A percentile compares a stretch with the other conserved stretches of the same genome.
These are phyloP conservation scores for Meira miltonrushii DNA, from an alignment of 1,284 basidiomycete species.

Conservation along the genomic window DNA sequence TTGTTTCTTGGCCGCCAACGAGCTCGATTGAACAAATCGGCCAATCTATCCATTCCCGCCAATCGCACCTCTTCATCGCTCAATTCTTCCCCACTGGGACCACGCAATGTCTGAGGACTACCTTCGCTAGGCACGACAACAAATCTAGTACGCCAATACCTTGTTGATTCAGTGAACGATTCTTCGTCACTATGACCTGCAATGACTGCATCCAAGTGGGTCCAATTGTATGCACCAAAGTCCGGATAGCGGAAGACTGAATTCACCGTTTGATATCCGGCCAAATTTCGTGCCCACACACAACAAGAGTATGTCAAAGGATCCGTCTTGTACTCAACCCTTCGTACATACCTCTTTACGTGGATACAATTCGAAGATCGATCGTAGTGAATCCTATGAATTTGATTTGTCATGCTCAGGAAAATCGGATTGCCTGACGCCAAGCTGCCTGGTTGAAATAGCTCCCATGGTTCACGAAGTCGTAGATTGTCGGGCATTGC, in stretches of 20 bases:
- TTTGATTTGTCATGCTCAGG: constrained; percentile 89
- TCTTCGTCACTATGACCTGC: constrained; percentile 48
- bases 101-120: constrained; percentile 59
- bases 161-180: constrained; percentile 42
- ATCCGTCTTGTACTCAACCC: constrained; percentile 61
- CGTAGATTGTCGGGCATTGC: not conserved
- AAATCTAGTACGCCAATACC: constrained; percentile 91
- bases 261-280: constrained; percentile 73
- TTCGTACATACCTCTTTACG: constrained; percentile 77
- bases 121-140: constrained; percentile 80
- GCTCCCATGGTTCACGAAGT: constrained; percentile 44
- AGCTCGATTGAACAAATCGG: constrained; percentile 65
- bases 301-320: constrained; percentile 77
- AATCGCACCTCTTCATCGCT: constrained; percentile 82
- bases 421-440: constrained; percentile 64
- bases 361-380: constrained; percentile 74
- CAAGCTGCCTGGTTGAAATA: constrained; percentile 48
- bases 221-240: constrained; percentile 58
- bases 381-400: constrained; percentile 80
- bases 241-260: constrained; percentile 74
- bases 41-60: constrained; percentile 82
- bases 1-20: constrained; percentile 22
- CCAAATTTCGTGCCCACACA: constrained; percentile 85
- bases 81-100: constrained; percentile 42
- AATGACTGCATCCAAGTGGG: constrained; percentile 53